These are phyloP conservation scores for Exserohilum rostratum DNA, from an alignment of 2,329 filamentous ascomycete species.

Conservation along the genomic window DNA sequence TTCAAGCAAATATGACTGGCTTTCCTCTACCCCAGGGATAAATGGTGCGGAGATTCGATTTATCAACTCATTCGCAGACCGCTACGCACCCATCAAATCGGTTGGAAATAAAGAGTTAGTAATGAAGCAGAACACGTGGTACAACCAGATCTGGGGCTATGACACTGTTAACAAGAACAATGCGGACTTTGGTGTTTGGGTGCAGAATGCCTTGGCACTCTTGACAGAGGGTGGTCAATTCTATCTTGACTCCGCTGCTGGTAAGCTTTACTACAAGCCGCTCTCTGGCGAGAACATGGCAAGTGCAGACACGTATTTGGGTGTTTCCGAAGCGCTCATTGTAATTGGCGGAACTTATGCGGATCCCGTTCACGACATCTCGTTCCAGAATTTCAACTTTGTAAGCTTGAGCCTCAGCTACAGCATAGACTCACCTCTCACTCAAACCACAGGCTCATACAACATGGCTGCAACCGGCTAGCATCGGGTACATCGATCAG, in stretches of 20 bases:
- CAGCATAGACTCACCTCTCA: conserved; percentile 3
- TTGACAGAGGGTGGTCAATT: conserved; percentile 22
- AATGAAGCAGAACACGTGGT: conserved; percentile 23
- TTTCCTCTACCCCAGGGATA: conserved; percentile 19
- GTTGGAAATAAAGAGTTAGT: conserved; percentile 16
- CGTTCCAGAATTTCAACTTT: conserved; percentile 16
- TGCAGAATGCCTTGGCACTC: conserved; percentile 20
- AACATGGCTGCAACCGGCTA: conserved; percentile 17
- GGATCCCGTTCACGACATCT: conserved; percentile 18
- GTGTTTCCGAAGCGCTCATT: conserved; percentile 16
- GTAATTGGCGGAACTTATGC: conserved; percentile 20
- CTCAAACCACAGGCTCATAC: conserved; percentile 12
- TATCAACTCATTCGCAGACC: conserved; percentile 23
- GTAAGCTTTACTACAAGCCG: conserved; percentile 22
- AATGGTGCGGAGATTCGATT: conserved; percentile 19
- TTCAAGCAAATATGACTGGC: conserved; percentile 16
- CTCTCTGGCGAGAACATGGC: conserved; percentile 19
- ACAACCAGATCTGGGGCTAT: conserved; percentile 21
- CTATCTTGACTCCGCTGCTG: conserved; percentile 18
- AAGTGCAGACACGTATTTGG: conserved; percentile 15
- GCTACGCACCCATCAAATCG: conserved; percentile 17
- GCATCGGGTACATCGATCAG: conserved; percentile 19
- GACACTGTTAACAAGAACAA: conserved; percentile 17
- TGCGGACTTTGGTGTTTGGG: conserved; percentile 25
- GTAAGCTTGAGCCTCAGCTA: conserved; percentile 8